These are phyloP conservation scores for Thyridium curvatum DNA, from an alignment of 2,329 filamentous ascomycete genomes.

Conservation along the genomic window DNA sequence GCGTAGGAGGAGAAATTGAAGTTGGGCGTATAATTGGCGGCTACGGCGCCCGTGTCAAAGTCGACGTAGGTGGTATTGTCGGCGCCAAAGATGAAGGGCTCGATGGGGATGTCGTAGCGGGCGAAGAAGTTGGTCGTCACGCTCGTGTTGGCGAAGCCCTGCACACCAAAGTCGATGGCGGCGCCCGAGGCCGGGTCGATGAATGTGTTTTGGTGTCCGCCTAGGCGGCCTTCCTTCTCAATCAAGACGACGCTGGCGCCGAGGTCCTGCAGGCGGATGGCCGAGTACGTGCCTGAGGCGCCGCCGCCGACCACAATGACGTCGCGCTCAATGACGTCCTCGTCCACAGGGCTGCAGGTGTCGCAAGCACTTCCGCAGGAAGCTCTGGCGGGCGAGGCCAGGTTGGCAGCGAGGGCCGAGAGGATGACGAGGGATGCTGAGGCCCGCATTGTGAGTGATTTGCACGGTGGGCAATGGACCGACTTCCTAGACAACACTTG, in stretches of 20 bases:
- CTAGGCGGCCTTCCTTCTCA: slow-evolving; percentile 5
- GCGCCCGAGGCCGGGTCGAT: slow-evolving; percentile 16
- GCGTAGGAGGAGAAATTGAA: slow-evolving; percentile 11
- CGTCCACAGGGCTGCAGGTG: too few species aligned
- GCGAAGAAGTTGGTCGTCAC: slow-evolving; percentile 31
- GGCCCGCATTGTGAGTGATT: too few species aligned
- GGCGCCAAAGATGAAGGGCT: slow-evolving; percentile 23
- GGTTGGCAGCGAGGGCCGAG: too few species aligned
- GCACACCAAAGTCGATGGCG: slow-evolving; percentile 4
- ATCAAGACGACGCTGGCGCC: slow-evolving; percentile 12
- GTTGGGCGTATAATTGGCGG: slow-evolving; percentile 7
- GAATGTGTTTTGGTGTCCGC: slow-evolving; percentile 23
- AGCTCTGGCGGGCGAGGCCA: too few species aligned
- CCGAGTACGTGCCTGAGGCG: slow-evolving; percentile 10
- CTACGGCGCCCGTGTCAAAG: slow-evolving; percentile 16
- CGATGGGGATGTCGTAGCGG: too few species aligned
- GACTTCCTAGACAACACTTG: too few species aligned
- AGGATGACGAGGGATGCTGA: too few species aligned
- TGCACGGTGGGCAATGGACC: too few species aligned
- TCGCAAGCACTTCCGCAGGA: too few species aligned
- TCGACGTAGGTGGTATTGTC: slow-evolving; percentile 22
- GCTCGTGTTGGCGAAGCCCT: slow-evolving; percentile 23
- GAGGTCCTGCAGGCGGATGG: slow-evolving; percentile 8
- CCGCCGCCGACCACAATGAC: slow-evolving; percentile 14
- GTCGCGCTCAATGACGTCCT: too few species aligned